A percentile compares a stretch with the other conserved stretches of the same genome.
These are phyloP conservation scores for Cymbopogon citratus DNA, from an alignment of 176 grass and related monocot species.

Conservation along the genomic window DNA sequence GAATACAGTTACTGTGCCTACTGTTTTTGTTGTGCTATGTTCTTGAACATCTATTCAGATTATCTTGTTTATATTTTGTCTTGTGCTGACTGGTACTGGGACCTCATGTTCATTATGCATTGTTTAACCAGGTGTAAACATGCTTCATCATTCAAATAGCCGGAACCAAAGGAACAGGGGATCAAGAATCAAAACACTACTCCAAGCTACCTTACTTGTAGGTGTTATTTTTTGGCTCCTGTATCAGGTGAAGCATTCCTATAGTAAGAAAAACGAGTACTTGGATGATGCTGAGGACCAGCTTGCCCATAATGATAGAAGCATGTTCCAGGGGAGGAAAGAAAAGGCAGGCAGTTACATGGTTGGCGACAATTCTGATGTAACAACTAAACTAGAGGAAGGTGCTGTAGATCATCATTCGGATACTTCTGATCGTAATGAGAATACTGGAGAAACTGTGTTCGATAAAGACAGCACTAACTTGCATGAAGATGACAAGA, in stretches of 20 bases:
- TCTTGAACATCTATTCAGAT: not conserved
- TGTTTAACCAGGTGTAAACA: conserved; percentile 27
- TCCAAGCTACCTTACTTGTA: conserved; percentile 53
- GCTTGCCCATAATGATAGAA: conserved; percentile 41
- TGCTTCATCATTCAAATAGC: conserved; percentile 60
- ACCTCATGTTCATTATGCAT: not conserved
- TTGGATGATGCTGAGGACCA: conserved; percentile 31
- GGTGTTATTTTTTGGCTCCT: conserved; percentile 54
- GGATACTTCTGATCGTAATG: conserved; percentile 21
- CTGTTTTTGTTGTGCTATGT: not conserved
- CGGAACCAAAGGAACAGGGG: conserved; percentile 56
- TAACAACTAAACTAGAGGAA: conserved; percentile 45
- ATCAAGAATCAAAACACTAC: conserved; percentile 55
- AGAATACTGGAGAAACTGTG: conserved; percentile 39
- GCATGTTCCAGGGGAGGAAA: conserved; percentile 52
- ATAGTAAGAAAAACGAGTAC: conserved; percentile 58
- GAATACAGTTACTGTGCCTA: not conserved
- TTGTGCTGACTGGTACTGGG: not conserved
- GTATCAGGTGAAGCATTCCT: conserved; percentile 56
- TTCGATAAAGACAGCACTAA: conserved; percentile 39
- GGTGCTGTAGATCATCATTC: conserved; percentile 7
- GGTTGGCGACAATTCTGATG: conserved; percentile 13
- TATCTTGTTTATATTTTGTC: not conserved
- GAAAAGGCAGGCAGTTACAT: conserved; percentile 37
- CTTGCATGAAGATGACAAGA: conserved; percentile 24